Evolutionary conservation across 2,329 filamentous ascomycete genomes (phyloP).

Genomic region (Fusarium brachygibbosum): DNA sequence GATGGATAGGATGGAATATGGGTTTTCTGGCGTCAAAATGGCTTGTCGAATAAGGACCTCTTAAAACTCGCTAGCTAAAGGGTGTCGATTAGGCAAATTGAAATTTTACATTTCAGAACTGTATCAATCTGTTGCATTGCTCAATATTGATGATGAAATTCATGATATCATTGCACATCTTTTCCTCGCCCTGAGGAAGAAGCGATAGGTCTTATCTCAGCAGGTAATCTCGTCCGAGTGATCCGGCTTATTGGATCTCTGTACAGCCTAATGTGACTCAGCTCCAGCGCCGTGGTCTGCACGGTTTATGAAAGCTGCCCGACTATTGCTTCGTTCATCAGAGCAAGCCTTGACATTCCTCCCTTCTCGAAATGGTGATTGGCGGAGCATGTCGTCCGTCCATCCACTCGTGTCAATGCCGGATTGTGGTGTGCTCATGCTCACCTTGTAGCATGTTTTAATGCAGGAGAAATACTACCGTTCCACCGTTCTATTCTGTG

Average conservation of each 20-base stretch:
- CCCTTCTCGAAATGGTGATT: slow-evolving; percentile 8
- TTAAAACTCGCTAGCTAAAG: slow-evolving; percentile 52
- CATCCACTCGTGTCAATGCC: slow-evolving; percentile 6
- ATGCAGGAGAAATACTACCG: slow-evolving; percentile 32
- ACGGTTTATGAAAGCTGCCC: slow-evolving; percentile 1
- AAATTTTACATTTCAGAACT: slow-evolving; percentile 51
- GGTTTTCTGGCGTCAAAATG: slow-evolving; percentile 62
- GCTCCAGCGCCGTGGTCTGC: not conserved
- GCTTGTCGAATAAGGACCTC: slow-evolving; percentile 58
- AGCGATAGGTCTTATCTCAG: not conserved
- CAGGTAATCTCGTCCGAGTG: not conserved
- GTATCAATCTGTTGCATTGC: slow-evolving; percentile 12
- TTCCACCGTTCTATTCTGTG: not conserved
- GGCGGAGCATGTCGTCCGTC: slow-evolving; percentile 15
- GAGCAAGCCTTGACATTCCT: slow-evolving; percentile 2
- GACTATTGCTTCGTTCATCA: slow-evolving; percentile 4
- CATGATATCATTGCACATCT: slow-evolving; percentile 15
- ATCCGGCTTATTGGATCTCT: not conserved
- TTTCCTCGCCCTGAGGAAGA: not conserved
- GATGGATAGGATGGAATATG: slow-evolving; percentile 56
- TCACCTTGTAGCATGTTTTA: slow-evolving; percentile 8
- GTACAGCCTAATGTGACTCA: not conserved
- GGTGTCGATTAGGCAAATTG: slow-evolving; percentile 54
- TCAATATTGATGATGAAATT: not conserved
- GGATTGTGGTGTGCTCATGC: slow-evolving; percentile 8